Evolutionary conservation across 306 rosid species (phyloP), one percentile per base, ranked within the genome.

Genomic region (Crataegus laevigata): DNA sequence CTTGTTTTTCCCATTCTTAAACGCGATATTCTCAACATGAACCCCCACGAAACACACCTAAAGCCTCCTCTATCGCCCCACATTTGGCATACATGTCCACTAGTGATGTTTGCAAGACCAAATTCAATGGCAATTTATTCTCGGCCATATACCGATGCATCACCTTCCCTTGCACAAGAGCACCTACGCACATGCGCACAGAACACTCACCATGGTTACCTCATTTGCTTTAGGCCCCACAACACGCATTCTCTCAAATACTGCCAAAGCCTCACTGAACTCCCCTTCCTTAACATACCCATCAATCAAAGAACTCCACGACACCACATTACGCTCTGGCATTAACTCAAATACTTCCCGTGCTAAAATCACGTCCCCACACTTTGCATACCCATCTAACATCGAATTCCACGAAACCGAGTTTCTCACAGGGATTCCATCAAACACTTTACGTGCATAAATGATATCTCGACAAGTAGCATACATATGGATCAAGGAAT

Each of bases 71-170:
- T 79, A 90, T 76, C 17, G 90, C 96, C 69, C 96, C 96, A 72
- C 96, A 92, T 81, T 92, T 92, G 68, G 93, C 90, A 82, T 92
- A 89, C 97, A 89, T 92, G 82, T 92, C 96, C 73, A 92, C 90
- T 5, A 92, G 86, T 59, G 97, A 90, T 43, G 97, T 92, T 29
- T 55, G 90, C 82, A 89, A 79, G 64, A 78, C 86, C 79, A 89
- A n/a, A 29, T 90, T 89, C 30, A 81, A 26, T 19, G 85, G 90
- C 80, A 89, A 79, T 79, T 77, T 68, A 54, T 84, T 79, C 74
- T 89, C 88, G 24, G 76, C 69, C 67, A 87, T 68, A 73, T 87
- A 85, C 65, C 36, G 50, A 80, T 88, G 91, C 87, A 85, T 85
- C 80, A 47, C 52, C 82, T 73, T 85, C 21, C 93, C 93, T 76